Base-by-base conservation (phyloP, 2,329 filamentous ascomycete genomes). In the Didymellaceae sp. region DNA sequence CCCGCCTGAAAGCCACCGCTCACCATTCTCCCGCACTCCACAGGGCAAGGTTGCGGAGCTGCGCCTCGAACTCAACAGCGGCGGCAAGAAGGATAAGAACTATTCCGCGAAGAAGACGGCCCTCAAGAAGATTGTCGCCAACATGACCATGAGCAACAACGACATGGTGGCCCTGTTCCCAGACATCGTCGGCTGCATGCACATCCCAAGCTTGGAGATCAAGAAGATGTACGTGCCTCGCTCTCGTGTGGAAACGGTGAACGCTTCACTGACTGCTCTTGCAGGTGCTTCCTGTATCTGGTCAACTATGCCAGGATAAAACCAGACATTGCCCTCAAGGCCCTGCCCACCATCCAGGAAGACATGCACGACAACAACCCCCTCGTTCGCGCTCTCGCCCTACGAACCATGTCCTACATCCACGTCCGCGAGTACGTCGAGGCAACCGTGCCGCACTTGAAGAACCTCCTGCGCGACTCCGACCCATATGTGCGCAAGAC, bases 61-160 rank as follows among this genome's bases (percentile, higher is more conserved):
- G 71, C 91, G 94, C 74, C 85, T 89, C 73, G 94, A 99, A 80
- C 85, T 99, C 72, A 92, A 91, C 76, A 90, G 87, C 75, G 91
- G 91, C 72, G 88, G 90, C 62, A 97, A 96, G 81, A 99, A 97
- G 80, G 94, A 99, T 79, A 97, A 97, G 83, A 96, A 95, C 77
- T 88, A 91, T 77, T 84, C 88, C 34, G 86, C 86, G 61, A 99
- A 97, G 82, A 97, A 97, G 84, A 95, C 97, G 70, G 92, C 94
- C 9, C 82, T 99, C 57, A 99, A 99, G 83, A 97, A 97, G 82
- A 97, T 99, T 63, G 94, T 99, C 65, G 94, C 94, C 73, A 99
- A 99, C 74, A 99, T 99, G 94, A 99, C 94, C 59, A 99, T 99
- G 94, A 97, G 93, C 84, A 99, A 99, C 78, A 99, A 97, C 71